Percentiles rank a stretch among this genome's conserved stretches.
phyloP scores from a whole-genome alignment of 2,329 filamentous ascomycete genomes.

The Cordyceps farinosa region DNA sequence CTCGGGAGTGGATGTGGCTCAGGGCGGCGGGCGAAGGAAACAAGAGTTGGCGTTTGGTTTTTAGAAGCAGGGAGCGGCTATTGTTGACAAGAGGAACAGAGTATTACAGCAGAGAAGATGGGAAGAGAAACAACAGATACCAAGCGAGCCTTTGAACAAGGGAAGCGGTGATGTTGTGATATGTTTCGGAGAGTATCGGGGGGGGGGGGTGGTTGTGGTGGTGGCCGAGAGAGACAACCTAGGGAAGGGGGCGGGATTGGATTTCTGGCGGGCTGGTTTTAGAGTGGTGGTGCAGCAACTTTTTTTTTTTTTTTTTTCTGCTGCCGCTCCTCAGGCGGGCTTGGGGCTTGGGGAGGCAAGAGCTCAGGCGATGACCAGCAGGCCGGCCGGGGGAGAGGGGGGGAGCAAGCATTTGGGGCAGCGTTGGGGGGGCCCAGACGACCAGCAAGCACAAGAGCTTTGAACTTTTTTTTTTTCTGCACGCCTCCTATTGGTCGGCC shows the following conservation, averaged over 20 bases:
- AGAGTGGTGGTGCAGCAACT: conserved; percentile 3
- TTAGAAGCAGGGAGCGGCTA: neutral
- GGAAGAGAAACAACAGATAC: neutral
- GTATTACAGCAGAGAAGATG: neutral
- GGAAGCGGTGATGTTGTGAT: conserved; percentile 13
- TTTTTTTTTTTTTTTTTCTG: conserved; percentile 22
- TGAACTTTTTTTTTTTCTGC: conserved; percentile 36
- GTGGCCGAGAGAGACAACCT: neutral
- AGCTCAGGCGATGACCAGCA: conserved; percentile 12
- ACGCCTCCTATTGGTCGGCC: conserved; percentile 31
- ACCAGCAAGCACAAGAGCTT: conserved; percentile 32
- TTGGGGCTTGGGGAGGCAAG: conserved; percentile 4
- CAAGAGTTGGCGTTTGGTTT: neutral
- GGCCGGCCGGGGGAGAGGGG: neutral
- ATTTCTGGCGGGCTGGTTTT: conserved; percentile 13
- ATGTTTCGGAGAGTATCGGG: conserved; percentile 10
- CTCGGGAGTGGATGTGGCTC: conserved; percentile 3
- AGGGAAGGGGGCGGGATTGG: conserved; percentile 16
- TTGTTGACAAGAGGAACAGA: neutral
- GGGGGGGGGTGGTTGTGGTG: neutral
- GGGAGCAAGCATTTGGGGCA: neutral
- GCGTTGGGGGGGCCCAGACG: neutral
- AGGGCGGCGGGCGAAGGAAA: neutral
- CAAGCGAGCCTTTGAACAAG: neutral
- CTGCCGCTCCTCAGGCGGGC: neutral